A percentile compares a stretch with the other conserved stretches of the same genome.
Evolutionary conservation across 2,329 filamentous ascomycete species (phyloP).

Genomic region (Colletotrichum australisinense): DNA sequence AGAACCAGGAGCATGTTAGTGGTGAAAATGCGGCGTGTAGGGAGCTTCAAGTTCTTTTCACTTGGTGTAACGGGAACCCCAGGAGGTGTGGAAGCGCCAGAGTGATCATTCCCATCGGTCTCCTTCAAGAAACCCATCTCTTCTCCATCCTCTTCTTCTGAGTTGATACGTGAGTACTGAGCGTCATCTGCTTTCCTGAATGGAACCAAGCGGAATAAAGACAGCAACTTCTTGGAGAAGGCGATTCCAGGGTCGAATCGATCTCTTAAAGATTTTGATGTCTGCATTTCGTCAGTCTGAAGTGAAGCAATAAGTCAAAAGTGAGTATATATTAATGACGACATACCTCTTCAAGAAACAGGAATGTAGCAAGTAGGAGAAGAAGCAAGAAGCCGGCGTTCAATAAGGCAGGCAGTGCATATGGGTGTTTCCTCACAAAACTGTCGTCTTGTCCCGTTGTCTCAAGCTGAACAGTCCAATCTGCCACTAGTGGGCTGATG

Average conservation of each 20-base stretch:
- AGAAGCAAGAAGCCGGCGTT: neutral
- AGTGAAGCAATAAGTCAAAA: neutral
- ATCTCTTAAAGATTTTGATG: neutral
- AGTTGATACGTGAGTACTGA: neutral
- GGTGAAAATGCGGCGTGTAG: neutral
- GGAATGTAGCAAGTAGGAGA: neutral
- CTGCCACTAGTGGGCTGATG: neutral
- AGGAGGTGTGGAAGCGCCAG: neutral
- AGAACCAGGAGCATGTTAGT: neutral
- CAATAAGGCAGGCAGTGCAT: neutral
- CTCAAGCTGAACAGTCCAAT: neutral
- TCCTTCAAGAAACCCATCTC: neutral
- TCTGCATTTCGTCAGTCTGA: neutral
- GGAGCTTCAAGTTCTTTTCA: neutral
- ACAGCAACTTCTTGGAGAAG: neutral
- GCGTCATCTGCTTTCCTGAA: neutral
- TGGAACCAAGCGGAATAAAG: neutral
- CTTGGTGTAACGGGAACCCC: too few relatives aligned
- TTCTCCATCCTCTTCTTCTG: neutral
- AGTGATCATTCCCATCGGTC: neutral
- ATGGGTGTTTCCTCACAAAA: neutral
- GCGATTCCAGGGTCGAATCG: neutral
- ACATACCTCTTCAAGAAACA: constrained; percentile 9
- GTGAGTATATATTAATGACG: neutral
- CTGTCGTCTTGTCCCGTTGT: neutral